Conservation (phyloP, 352 stramenopile species). For the Plasmopara halstedii region DNA sequence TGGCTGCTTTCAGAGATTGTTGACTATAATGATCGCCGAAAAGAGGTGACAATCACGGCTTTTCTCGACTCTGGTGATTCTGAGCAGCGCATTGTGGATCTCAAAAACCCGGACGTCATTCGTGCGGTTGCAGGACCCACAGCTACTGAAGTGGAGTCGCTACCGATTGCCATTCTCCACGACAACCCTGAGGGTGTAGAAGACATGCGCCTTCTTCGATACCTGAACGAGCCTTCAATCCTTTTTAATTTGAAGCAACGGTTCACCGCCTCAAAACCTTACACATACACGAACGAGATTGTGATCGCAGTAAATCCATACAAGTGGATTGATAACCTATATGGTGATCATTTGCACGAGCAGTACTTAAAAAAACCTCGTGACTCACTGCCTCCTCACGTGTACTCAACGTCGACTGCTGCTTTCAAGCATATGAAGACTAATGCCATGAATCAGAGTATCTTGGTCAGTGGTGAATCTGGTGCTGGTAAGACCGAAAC, state of each 20-base stretch:
- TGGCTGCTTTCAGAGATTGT: conserved; percentile 80
- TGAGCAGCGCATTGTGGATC: conserved; percentile 64
- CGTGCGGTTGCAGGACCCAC: conserved; percentile 64
- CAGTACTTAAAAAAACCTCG: conserved; percentile 73
- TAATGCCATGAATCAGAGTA: conserved; percentile 78
- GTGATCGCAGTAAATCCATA: conserved; percentile 98
- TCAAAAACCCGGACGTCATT: conserved; percentile 82
- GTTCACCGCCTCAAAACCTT: conserved; percentile 88
- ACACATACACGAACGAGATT: conserved; percentile 98
- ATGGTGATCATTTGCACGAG: conserved; percentile 81
- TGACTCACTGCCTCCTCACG: conserved; percentile 62
- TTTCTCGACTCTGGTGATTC: conserved; percentile 55
- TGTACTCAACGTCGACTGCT: conserved; percentile 82
- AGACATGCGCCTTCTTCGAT: conserved; percentile 82
- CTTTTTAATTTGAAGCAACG: conserved; percentile 91
- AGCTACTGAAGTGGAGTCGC: conserved; percentile 73
- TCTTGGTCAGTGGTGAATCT: conserved; percentile 82
- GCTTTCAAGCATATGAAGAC: conserved; percentile 82
- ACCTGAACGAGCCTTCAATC: conserved; percentile 91
- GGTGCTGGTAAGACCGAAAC: conserved; percentile 95
- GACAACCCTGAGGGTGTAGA: conserved; percentile 71
- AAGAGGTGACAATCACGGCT: conserved; percentile 73
- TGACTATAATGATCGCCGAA: conserved; percentile 74
- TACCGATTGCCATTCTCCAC: conserved; percentile 76
- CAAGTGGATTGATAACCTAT: conserved; percentile 89